A percentile compares a stretch with the other conserved stretches of the same genome.
Evolutionary conservation across 2,329 filamentous ascomycete species (phyloP).

Genomic region (Trichophyton benhamiae): DNA sequence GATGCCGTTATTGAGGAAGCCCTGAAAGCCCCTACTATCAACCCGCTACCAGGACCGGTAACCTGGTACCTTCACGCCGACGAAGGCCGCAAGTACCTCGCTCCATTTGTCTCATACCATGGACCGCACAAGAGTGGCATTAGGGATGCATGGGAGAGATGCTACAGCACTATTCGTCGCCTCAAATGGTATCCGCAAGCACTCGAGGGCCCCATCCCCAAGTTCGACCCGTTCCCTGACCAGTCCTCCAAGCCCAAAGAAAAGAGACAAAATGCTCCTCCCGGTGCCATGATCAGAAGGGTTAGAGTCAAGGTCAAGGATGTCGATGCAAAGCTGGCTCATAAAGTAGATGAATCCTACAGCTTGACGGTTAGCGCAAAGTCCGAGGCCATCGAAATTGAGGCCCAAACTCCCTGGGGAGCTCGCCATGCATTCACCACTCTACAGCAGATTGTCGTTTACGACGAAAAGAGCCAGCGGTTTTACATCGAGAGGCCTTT

Average conservation of each 20-base stretch:
- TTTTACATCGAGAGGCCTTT: conserved; percentile 44
- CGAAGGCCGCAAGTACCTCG: conserved; percentile 35
- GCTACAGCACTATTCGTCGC: conserved; percentile 35
- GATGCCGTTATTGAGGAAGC: too few relatives aligned
- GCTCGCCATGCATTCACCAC: conserved; percentile 46
- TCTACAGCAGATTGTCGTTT: conserved; percentile 43
- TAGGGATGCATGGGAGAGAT: conserved; percentile 39
- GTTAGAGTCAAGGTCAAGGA: conserved; percentile 39
- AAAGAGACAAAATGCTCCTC: conserved; percentile 18
- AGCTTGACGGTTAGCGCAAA: conserved; percentile 33
- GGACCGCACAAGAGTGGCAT: conserved; percentile 30
- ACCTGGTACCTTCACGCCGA: too few relatives aligned
- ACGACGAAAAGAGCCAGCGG: conserved; percentile 31
- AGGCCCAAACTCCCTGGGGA: conserved; percentile 42
- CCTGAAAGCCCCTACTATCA: conserved; percentile 25
- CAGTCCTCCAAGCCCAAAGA: conserved; percentile 13
- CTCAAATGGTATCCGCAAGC: conserved; percentile 45
- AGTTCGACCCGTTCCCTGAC: conserved; percentile 40
- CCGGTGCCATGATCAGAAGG: conserved; percentile 23
- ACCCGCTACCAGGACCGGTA: conserved; percentile 43
- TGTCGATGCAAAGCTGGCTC: conserved; percentile 37
- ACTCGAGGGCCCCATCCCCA: conserved; percentile 40
- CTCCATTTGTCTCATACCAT: conserved; percentile 28
- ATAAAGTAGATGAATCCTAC: conserved; percentile 48
- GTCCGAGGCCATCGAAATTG: conserved; percentile 35